Evolutionary conservation across 805 yeast genomes (phyloP).

Genomic region (Candida andamanensis): DNA sequence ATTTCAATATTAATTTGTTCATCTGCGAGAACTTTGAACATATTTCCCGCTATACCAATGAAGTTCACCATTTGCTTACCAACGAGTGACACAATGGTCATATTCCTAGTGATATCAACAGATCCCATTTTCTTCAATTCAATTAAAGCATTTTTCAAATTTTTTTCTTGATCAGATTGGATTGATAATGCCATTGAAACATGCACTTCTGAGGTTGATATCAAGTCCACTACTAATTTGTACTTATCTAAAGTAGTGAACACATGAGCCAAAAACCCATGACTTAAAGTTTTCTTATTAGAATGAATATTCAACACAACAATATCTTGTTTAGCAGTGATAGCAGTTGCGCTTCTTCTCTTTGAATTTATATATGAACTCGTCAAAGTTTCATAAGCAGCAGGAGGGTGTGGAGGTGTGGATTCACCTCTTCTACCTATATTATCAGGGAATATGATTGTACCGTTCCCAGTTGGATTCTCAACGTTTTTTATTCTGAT

Average conservation of each 20-base stretch:
- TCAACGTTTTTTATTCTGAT: constrained; percentile 94
- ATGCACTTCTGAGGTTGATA: constrained; percentile 96
- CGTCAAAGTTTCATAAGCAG: constrained; percentile 50
- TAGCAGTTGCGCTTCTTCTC: constrained; percentile 83
- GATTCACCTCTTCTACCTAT: constrained; percentile 78
- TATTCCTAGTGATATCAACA: constrained; percentile 80
- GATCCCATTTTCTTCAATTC: constrained; percentile 79
- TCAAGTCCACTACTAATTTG: constrained; percentile 87
- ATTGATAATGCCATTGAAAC: constrained; percentile 96
- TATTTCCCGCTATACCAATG: constrained; percentile 94
- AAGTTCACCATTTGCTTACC: constrained; percentile 97
- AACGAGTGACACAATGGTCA: constrained; percentile 90
- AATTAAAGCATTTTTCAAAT: constrained; percentile 65
- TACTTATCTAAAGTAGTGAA: constrained; percentile 81
- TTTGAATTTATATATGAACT: constrained; percentile 35
- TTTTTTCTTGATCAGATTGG: constrained; percentile 56
- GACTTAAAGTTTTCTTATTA: constrained; percentile 85
- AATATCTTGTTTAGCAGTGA: constrained; percentile 89
- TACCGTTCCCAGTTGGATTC: constrained; percentile 90
- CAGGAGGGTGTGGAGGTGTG: constrained; percentile 95
- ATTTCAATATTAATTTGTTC: constrained; percentile 91
- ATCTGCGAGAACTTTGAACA: constrained; percentile 91
- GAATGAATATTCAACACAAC: constrained; percentile 92
- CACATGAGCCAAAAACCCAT: constrained; percentile 90
- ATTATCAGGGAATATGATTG: constrained; percentile 90